A percentile compares a stretch with the other conserved stretches of the same genome.
Evolutionary conservation across 176 grass and related monocot genomes (phyloP).

Genomic region (Thalia dealbata): DNA sequence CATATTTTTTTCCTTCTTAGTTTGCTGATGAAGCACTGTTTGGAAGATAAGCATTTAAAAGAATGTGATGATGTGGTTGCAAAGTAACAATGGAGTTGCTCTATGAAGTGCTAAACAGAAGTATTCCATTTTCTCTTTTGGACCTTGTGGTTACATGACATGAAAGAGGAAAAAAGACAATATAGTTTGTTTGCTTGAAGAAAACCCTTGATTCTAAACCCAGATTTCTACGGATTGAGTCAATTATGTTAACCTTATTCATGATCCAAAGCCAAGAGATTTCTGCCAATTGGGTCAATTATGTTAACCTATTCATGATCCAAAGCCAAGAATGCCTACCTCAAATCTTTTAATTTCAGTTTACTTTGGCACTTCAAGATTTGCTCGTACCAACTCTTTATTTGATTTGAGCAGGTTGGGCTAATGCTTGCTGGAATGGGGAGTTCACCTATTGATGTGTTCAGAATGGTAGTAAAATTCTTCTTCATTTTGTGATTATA

Average conservation of each 20-base stretch:
- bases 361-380: background rate
- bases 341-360: background rate
- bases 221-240: too few relatives aligned
- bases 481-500: background rate
- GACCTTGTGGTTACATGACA: background rate
- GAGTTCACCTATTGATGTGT: slow-evolving; percentile 55
- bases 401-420: slow-evolving; percentile 62
- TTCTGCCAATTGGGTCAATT: too few relatives aligned
- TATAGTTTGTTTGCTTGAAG: too few relatives aligned
- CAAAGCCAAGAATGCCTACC: background rate
- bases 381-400: background rate
- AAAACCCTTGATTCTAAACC: too few relatives aligned
- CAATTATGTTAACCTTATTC: too few relatives aligned
- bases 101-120: background rate
- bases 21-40: background rate
- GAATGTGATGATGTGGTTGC: background rate
- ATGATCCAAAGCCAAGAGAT: too few relatives aligned
- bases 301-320: too few relatives aligned
- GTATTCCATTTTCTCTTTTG: background rate
- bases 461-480: slow-evolving; percentile 56
- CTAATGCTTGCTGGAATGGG: slow-evolving; percentile 98
- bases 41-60: background rate
- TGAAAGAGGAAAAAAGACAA: background rate
- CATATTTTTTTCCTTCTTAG: background rate
- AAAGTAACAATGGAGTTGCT: background rate